Evolutionary conservation across 331 rosid genomes (phyloP).

Genomic region (Saraca asoca): DNA sequence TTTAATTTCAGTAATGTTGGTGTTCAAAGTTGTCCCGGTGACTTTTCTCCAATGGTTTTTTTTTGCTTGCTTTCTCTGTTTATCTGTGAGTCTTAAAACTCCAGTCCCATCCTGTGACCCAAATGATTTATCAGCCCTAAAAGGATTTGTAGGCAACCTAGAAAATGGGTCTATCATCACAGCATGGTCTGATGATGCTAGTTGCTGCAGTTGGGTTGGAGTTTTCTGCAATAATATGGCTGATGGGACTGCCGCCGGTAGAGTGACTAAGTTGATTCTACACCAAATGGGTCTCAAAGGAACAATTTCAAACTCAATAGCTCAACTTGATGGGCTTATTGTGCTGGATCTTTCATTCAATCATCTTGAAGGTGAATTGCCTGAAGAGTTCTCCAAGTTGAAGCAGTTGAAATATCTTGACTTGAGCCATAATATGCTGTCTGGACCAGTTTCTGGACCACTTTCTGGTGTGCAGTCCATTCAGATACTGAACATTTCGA

Average conservation of each 20-base stretch:
- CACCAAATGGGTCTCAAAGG: constrained; percentile 62
- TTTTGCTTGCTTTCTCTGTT: constrained; percentile 51
- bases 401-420: constrained; percentile 62
- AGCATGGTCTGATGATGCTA: constrained; percentile 52
- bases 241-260: constrained; percentile 39
- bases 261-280: constrained; percentile 62
- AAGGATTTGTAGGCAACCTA: constrained; percentile 63
- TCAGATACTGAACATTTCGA: constrained; percentile 59
- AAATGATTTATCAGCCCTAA: constrained; percentile 59
- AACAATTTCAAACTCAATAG: constrained; percentile 53
- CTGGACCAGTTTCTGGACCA: constrained; percentile 49
- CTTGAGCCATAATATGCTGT: constrained; percentile 66
- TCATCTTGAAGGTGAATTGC: constrained; percentile 60
- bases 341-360: constrained; percentile 67
- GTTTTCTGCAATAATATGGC: constrained; percentile 56
- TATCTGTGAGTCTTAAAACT: constrained; percentile 42
- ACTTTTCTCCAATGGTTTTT: constrained; percentile 48
- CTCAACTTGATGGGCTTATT: constrained; percentile 53
- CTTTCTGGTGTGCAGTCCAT: constrained; percentile 61
- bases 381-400: constrained; percentile 55
- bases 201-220: constrained; percentile 74
- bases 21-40: constrained; percentile 38
- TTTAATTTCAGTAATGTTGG: constrained; percentile 49
- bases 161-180: constrained; percentile 45
- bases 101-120: constrained; percentile 48